phyloP scores from a whole-genome alignment of 345 rosid genomes.

The Syzygium oleosum region DNA sequence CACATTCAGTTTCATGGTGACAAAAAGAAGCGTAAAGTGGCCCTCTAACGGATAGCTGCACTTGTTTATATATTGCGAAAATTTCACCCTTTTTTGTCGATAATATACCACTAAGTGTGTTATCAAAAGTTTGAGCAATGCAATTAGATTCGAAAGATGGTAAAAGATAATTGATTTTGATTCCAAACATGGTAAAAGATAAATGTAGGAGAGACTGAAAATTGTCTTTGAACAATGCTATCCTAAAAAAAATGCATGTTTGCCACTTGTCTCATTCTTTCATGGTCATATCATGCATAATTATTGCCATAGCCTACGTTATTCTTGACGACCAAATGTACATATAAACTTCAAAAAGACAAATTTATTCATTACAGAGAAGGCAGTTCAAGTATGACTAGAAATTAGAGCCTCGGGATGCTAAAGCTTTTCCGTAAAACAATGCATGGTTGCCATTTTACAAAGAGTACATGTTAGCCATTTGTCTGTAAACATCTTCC shows the following conservation, averaged over 20 bases:
- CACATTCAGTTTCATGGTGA: background rate
- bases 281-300: background rate
- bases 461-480: background rate
- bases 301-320: background rate
- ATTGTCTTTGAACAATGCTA: background rate
- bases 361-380: background rate
- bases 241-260: background rate
- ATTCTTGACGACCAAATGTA: background rate
- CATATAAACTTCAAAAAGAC: background rate
- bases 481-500: background rate
- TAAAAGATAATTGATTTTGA: background rate
- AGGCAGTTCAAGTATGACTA: background rate
- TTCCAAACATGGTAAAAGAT: background rate
- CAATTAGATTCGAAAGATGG: background rate
- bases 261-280: background rate
- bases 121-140: background rate
- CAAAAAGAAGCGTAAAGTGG: background rate
- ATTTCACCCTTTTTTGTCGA: background rate
- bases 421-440: background rate
- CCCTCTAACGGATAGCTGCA: background rate
- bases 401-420: background rate
- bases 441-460: background rate
- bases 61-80: background rate
- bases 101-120: background rate
- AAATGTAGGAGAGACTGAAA: background rate